Evolutionary conservation across 2,329 filamentous ascomycete genomes (phyloP).

Genomic region (Xylaria sp.): DNA sequence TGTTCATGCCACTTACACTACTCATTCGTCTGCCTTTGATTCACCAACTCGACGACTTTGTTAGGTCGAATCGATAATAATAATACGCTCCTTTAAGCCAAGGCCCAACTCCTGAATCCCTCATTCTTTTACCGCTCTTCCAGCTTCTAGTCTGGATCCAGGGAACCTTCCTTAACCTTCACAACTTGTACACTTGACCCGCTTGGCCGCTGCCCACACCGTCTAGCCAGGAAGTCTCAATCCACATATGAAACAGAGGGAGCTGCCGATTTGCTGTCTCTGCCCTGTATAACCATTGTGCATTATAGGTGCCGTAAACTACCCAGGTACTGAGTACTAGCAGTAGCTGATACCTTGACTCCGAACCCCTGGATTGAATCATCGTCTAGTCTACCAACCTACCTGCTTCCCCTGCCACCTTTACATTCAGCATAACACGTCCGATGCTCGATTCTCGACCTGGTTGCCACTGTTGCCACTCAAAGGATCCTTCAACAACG

Average conservation of each 20-base stretch:
- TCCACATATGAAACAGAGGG: constrained; percentile 44
- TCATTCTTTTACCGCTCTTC: constrained; percentile 17
- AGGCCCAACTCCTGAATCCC: constrained; percentile 18
- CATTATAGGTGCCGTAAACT: constrained; percentile 21
- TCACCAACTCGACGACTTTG: background rate
- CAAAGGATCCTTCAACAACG: constrained; percentile 26
- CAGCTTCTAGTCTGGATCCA: constrained; percentile 3
- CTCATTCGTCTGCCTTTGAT: constrained; percentile 8
- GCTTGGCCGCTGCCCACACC: constrained; percentile 25
- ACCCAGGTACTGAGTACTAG: constrained; percentile 10
- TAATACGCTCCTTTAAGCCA: constrained; percentile 25
- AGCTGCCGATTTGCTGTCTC: constrained; percentile 33
- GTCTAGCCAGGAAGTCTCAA: constrained; percentile 39
- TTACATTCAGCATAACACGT: constrained; percentile 29
- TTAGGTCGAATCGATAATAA: constrained; percentile 9
- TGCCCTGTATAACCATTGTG: constrained; percentile 16
- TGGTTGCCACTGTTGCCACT: constrained; percentile 26
- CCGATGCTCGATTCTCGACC: constrained; percentile 20
- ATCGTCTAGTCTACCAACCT: constrained; percentile 31
- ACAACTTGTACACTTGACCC: constrained; percentile 16
- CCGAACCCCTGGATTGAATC: constrained; percentile 45
- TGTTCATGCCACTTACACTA: constrained; percentile 11
- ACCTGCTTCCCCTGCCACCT: constrained; percentile 18
- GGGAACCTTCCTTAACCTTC: constrained; percentile 26
- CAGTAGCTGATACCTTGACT: constrained; percentile 19